Evolutionary conservation across 75 land plant species (phyloP), one percentile per base, ranked within the genome.

Genomic region (Pinus albicaulis): DNA sequence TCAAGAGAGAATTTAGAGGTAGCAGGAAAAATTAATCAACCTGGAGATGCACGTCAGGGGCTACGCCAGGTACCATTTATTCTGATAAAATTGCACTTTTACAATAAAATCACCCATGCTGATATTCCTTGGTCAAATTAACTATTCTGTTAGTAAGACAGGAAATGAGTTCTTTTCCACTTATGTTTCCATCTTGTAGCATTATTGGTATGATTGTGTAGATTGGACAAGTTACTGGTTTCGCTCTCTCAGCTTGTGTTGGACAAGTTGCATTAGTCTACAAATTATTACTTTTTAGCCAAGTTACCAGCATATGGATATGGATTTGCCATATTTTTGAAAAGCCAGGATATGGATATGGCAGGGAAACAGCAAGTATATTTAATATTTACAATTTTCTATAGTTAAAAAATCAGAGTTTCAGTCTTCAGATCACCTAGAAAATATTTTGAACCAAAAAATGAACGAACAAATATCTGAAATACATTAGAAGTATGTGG

Each of bases 1-100:
- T 23, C 69, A 17, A 55, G 59, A 75, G 83, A 76, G 11, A 85
- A 72, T 22, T 77, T 36, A 53, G 81, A 82, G 57, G 34, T 74
- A 26, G 77, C 52, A 75, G 73, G 86, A 19, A 87, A 87, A 81
- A 56, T 74, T 38, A 81, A 86, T 80, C 98, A 93, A 69, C 98
- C 98, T 72, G 84, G 80, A 31, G 86, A 85, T 85, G 88, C 90
- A 26, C 86, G 84, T 62, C 87, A 95, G 72, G 98, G 98, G n/a
- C 64, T 95, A 3, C 82, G 77, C 31, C 96, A 91, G 97, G 97
- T 92, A 74, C 78, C 52, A 20, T 68, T 8, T 38, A 52, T 36
- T 38, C 22, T 8, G 24, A 68, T 2, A 38, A 22, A 68, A 31
- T 68, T 38, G 10, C n/a, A n/a, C n/a, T 31, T 7, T 68, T 68